Evolutionary conservation across 2,329 filamentous ascomycete genomes (phyloP), one percentile per base, ranked within the genome.

Genomic region (Exophiala calicioides): DNA sequence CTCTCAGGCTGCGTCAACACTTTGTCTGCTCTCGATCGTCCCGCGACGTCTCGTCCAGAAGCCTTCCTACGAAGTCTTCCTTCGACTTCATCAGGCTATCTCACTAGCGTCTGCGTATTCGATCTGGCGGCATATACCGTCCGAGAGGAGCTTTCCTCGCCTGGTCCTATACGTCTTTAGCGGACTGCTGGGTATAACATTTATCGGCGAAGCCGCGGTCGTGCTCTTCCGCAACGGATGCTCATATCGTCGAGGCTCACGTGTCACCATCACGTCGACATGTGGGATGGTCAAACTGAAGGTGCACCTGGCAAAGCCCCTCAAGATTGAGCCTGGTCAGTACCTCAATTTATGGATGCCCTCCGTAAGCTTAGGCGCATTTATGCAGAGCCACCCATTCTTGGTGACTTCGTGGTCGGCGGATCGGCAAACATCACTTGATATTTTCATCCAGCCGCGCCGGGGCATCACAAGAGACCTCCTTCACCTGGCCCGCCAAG

Each of bases 401-500:
- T 59, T 52, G 18, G 50, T 65, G 3, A 61, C 49, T 24, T 64
- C 53, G 3, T 66, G 54, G 59, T 62, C 57, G 3, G 23, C 5
- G n/a, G 44, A 38, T 10, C 52, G 45, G 31, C 58, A 62, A 44
- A 47, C 50, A n/a, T 58, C 47, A 18, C 34, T 69, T 13, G 56
- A 68, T 30, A 56, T 69, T 36, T 56, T 68, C 8, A 56, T 68
- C 2, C 34, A 67, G 44, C 55, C 60, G 41, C 49, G 45, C n/a
- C 23, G 45, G 39, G 58, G 63, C 32, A 56, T 68, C 5, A 62
- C 61, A 5, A 39, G 49, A 32, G 49, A 62, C 35, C 52, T 69
- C 40, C 33, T 59, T 33, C 33, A 27, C 37, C 20, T 50, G 36
- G 15, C 33, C 16, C 20, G 15, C 19, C n/a, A 10, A 29, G 29